These are phyloP conservation scores for Penicillium roqueforti DNA, from an alignment of 495 filamentous ascomycete genomes.

Conservation along the genomic window DNA sequence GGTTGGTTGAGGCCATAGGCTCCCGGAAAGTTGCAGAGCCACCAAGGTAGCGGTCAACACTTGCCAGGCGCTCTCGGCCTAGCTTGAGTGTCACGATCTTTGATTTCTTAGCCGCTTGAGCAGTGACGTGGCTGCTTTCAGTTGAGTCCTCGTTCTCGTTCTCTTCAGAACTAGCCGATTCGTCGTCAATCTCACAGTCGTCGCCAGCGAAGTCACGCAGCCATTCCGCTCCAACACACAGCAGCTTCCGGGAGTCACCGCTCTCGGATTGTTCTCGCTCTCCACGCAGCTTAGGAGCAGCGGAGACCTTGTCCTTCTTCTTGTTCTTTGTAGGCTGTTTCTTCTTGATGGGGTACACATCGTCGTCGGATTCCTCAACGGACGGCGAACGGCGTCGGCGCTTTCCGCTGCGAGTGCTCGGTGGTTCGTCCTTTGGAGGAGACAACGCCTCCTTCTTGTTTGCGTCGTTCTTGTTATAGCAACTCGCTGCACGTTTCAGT, in stretches of 20 bases:
- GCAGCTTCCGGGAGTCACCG: not conserved
- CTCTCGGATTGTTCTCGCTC: not conserved
- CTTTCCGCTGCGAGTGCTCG: not conserved
- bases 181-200: not conserved
- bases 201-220: not conserved
- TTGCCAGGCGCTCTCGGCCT: not conserved
- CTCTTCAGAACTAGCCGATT: not conserved
- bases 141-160: not conserved
- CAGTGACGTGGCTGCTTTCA: not conserved
- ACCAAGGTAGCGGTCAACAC: not conserved
- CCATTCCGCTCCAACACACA: not conserved
- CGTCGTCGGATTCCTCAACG: not conserved
- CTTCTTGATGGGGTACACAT: not conserved
- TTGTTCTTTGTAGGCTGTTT: not conserved
- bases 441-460: not conserved
- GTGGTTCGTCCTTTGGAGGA: not conserved
- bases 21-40: not conserved
- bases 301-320: not conserved
- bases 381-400: not conserved
- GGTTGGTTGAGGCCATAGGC: not conserved
- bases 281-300: not conserved
- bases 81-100: not conserved
- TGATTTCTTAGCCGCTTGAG: not conserved
- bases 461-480: not conserved
- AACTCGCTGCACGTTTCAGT: slow-evolving; percentile 16